A percentile compares a stretch with the other conserved stretches of the same genome.
phyloP scores from a whole-genome alignment of 495 filamentous ascomycete species.

The Wilcoxina mikolae region DNA sequence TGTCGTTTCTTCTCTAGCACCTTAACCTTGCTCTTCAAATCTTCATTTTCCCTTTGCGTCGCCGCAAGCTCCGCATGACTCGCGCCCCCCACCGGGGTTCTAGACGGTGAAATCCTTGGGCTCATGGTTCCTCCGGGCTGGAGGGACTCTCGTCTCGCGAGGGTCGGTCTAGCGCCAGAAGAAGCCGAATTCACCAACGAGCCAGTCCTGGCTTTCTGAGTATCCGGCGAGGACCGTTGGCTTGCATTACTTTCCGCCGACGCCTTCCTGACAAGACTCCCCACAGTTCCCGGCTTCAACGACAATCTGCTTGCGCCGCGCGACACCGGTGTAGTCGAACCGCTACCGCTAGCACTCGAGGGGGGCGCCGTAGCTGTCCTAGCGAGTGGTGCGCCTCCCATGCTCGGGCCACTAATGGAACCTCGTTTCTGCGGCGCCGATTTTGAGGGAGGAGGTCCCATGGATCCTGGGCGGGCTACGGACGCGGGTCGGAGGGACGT shows the following conservation, averaged over 20 bases:
- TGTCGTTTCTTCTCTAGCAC: conserved; percentile 66
- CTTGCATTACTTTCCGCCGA: conserved; percentile 15
- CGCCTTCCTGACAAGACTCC: conserved; percentile 12
- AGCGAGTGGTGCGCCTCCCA: conserved; percentile 9
- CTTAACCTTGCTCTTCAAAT: conserved; percentile 62
- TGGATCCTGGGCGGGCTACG: conserved; percentile 41
- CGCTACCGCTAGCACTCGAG: conserved; percentile 4
- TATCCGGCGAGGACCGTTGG: conserved; percentile 18
- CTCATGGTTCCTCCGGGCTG: conserved; percentile 9
- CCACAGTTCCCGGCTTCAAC: conserved; percentile 19
- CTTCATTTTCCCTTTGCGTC: conserved; percentile 52
- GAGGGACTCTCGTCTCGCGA: neutral
- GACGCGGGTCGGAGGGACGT: conserved; percentile 6
- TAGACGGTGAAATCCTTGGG: conserved; percentile 18
- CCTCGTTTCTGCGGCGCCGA: neutral
- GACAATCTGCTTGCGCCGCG: conserved; percentile 13
- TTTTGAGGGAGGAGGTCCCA: conserved; percentile 43
- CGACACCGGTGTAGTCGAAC: neutral
- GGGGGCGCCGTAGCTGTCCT: conserved; percentile 18
- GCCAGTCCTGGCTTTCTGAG: neutral
- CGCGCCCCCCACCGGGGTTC: conserved; percentile 23
- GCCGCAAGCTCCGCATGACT: conserved; percentile 30
- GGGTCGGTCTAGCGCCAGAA: neutral
- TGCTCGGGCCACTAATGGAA: neutral
- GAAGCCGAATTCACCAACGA: neutral